Percentiles rank a stretch among this genome's conserved stretches.
phyloP scores from a whole-genome alignment of 108 stramenopile species.

The Skeletonema marinoi region DNA sequence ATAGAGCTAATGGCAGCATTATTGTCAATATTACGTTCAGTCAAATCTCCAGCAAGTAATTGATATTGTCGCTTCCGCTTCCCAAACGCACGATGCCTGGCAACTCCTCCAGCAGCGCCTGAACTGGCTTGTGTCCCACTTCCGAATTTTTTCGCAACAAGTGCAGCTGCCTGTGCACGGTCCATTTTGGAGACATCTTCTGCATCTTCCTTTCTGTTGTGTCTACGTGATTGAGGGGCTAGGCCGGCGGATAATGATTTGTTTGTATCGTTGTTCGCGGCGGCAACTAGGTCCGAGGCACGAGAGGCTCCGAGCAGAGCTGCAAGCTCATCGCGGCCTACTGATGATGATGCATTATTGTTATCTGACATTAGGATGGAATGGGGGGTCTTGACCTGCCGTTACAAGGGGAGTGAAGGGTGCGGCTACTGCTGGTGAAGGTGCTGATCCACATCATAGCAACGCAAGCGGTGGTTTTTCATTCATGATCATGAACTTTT shows the following conservation, averaged over 20 bases:
- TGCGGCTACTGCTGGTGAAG: too few relatives aligned
- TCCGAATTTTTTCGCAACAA: constrained; percentile 39
- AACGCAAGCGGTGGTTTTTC: too few relatives aligned
- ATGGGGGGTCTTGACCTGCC: too few relatives aligned
- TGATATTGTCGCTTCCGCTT: constrained; percentile 57
- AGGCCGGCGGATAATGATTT: constrained; percentile 1
- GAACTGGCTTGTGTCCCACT: constrained; percentile 13
- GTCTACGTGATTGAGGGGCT: constrained; percentile 1
- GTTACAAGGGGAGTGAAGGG: too few relatives aligned
- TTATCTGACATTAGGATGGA: neutral
- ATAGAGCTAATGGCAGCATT: neutral
- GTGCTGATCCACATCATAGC: too few relatives aligned
- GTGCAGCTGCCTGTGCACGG: constrained; percentile 71
- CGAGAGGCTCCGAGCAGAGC: constrained; percentile 74
- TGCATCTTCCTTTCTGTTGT: constrained; percentile 6
- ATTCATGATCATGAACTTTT: too few relatives aligned
- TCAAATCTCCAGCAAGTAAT: constrained; percentile 51
- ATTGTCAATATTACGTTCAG: constrained; percentile 11
- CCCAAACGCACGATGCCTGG: constrained; percentile 34
- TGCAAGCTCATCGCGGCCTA: constrained; percentile 83
- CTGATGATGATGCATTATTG: constrained; percentile 18
- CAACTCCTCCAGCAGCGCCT: constrained; percentile 3
- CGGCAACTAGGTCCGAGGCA: constrained; percentile 37
- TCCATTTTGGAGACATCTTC: constrained; percentile 68
- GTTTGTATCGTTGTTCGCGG: constrained; percentile 1